phyloP scores from a whole-genome alignment of 208 protist species.

The Acanthamoeba quina region DNA sequence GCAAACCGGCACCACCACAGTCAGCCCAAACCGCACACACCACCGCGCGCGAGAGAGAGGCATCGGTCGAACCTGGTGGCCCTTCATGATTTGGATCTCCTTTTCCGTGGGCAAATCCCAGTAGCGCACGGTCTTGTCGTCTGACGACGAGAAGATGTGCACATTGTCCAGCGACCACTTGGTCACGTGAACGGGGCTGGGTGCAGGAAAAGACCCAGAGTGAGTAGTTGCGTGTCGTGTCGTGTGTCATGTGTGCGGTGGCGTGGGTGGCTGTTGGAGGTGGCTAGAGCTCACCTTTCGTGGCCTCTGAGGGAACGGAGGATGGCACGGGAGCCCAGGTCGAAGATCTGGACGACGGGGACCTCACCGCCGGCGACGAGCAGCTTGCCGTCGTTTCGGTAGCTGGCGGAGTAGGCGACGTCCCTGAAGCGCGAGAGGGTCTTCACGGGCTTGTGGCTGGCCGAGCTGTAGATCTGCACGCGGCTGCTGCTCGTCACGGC shows the following conservation, averaged over 20 bases:
- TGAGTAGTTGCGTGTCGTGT: not conserved
- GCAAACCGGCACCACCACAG: not conserved
- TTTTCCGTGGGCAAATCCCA: slow-evolving; percentile 77
- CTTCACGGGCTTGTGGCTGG: slow-evolving; percentile 78
- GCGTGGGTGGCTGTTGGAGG: not conserved
- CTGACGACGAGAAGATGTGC: slow-evolving; percentile 73
- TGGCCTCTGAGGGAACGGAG: slow-evolving; percentile 75
- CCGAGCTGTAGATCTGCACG: slow-evolving; percentile 80
- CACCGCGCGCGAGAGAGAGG: not conserved
- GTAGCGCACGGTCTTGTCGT: slow-evolving; percentile 79
- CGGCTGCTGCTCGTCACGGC: slow-evolving; percentile 82
- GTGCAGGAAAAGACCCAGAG: not conserved
- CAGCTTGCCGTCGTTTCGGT: slow-evolving; percentile 79
- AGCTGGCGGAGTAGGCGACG: slow-evolving; percentile 76
- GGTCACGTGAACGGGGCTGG: slow-evolving; percentile 76
- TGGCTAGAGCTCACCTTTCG: not conserved
- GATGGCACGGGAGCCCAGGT: slow-evolving; percentile 24
- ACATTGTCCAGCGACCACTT: slow-evolving; percentile 74
- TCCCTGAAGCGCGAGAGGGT: slow-evolving; percentile 82
- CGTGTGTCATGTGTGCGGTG: too few species aligned
- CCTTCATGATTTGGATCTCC: slow-evolving; percentile 49
- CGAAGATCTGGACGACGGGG: slow-evolving; percentile 75
- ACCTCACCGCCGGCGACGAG: slow-evolving; percentile 80
- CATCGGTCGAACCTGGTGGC: slow-evolving; percentile 24
- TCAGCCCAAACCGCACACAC: not conserved